phyloP scores from a whole-genome alignment of 148 eudicot species.

The Chenopodium berlandieri region DNA sequence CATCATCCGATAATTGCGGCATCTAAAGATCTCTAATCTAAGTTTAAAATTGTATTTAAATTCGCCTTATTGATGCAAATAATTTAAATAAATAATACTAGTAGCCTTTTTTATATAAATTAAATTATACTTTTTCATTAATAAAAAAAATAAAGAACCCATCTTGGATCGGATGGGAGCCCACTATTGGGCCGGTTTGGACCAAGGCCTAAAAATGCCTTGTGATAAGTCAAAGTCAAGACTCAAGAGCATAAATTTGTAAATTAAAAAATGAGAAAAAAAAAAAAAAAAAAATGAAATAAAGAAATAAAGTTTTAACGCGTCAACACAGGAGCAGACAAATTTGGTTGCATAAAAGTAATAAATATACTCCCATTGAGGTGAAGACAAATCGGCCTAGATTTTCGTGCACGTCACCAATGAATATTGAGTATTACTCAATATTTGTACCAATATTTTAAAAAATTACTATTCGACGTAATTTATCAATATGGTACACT shows the following conservation, averaged over 20 bases:
- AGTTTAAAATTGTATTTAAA: neutral
- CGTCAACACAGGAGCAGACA: constrained; percentile 56
- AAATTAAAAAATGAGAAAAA: neutral
- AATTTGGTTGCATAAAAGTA: constrained; percentile 26
- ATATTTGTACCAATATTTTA: neutral
- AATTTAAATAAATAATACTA: neutral
- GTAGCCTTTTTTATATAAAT: neutral
- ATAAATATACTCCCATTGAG: constrained; percentile 14
- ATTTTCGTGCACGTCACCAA: constrained; percentile 47
- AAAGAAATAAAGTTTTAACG: constrained; percentile 30
- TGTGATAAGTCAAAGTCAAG: constrained; percentile 50
- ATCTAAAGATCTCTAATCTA: constrained; percentile 22
- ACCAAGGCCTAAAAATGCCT: constrained; percentile 17
- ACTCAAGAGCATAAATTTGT: constrained; percentile 42
- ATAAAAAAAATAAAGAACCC: neutral
- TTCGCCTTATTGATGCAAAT: neutral
- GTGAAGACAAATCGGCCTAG: constrained; percentile 52
- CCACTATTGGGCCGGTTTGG: constrained; percentile 26
- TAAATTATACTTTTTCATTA: too few relatives aligned
- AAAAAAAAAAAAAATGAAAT: neutral
- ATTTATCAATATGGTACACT: too few relatives aligned
- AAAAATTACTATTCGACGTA: too few relatives aligned
- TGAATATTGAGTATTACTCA: neutral
- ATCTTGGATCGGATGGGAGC: constrained; percentile 31
- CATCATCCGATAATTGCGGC: constrained; percentile 55